Evolutionary conservation across 495 filamentous ascomycete genomes (phyloP).

Genomic region (Zalerion maritima): DNA sequence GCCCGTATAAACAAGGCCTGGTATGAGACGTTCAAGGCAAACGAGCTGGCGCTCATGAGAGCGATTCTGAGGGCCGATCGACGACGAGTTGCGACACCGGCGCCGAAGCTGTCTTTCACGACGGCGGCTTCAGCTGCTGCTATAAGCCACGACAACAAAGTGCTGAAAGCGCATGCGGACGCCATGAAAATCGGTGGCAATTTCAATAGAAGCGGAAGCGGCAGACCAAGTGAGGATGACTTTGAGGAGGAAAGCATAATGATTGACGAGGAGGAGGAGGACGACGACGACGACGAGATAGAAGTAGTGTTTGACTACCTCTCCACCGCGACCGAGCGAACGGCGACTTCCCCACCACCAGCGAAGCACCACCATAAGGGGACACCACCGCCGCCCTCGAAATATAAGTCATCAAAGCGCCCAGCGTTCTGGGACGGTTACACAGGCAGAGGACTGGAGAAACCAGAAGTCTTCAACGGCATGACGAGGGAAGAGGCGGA

Average conservation of each 20-base stretch:
- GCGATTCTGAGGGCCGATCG: not conserved
- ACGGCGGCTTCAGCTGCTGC: not conserved
- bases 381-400: slow-evolving; percentile 1
- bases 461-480: slow-evolving; percentile 1
- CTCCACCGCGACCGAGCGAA: not conserved
- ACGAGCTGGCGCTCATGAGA: slow-evolving; percentile 14
- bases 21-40: slow-evolving; percentile 16
- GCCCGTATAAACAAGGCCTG: slow-evolving; percentile 16
- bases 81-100: not conserved
- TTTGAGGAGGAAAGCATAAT: no score
- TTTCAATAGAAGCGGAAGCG: not conserved
- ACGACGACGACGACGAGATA: no score
- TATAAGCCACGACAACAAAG: not conserved
- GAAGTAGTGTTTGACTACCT: not conserved
- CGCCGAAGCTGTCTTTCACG: not conserved
- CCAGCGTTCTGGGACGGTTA: slow-evolving; percentile 3
- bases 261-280: no score
- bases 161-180: not conserved
- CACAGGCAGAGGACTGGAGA: no score
- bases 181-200: not conserved
- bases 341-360: slow-evolving; percentile 1
- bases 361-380: not conserved
- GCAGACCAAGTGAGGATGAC: not conserved
- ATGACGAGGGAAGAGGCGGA: slow-evolving; percentile 10
- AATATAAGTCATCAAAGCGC: slow-evolving; percentile 8